Conservation (phyloP, 2,329 filamentous ascomycete species). For the Clarireedia sp. region DNA sequence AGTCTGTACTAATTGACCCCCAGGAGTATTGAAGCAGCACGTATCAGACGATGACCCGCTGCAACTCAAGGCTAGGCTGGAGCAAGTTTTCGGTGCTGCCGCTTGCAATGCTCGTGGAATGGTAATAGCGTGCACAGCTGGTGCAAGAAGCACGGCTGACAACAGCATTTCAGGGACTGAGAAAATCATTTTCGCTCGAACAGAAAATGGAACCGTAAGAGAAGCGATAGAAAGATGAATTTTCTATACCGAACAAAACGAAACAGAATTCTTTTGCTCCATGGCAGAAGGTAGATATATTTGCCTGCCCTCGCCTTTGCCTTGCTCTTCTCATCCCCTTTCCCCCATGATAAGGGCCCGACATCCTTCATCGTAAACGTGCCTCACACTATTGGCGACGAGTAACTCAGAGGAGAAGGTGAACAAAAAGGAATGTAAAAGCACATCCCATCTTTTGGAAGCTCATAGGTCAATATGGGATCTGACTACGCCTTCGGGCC, state of each 20-base stretch:
- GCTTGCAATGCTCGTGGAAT: slow-evolving; percentile 13
- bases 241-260: background rate
- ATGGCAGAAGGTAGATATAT: background rate
- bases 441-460: background rate
- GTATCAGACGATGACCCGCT: slow-evolving; percentile 50
- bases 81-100: slow-evolving; percentile 21
- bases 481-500: background rate
- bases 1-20: slow-evolving; percentile 63
- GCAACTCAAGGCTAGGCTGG: slow-evolving; percentile 35
- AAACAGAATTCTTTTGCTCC: background rate
- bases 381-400: background rate
- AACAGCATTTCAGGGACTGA: slow-evolving; percentile 1
- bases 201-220: background rate
- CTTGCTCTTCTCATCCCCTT: background rate
- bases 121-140: background rate
- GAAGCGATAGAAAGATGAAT: background rate
- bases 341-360: background rate
- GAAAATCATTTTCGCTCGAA: background rate
- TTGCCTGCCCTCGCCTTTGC: background rate
- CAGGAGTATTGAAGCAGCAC: slow-evolving; percentile 68
- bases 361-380: slow-evolving; percentile 3
- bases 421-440: background rate
- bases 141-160: slow-evolving; percentile 5
- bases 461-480: slow-evolving; percentile 7
- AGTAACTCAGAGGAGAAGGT: slow-evolving; percentile 4